A percentile compares a stretch with the other conserved stretches of the same genome.
These are phyloP conservation scores for Onygenales sp. DNA, from an alignment of 2,329 filamentous ascomycete species.

Conservation along the genomic window DNA sequence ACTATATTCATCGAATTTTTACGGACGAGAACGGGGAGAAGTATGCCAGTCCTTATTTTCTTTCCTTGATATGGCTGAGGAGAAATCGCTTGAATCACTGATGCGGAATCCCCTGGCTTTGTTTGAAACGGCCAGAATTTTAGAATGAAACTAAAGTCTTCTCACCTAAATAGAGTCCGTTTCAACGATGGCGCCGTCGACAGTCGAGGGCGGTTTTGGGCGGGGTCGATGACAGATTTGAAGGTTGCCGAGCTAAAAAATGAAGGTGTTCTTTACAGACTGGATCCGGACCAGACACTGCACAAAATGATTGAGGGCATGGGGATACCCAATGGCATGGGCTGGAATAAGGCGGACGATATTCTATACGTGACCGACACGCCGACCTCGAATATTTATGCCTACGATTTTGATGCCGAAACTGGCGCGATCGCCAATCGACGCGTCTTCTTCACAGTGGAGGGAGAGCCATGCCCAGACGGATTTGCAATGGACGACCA, in stretches of 20 bases:
- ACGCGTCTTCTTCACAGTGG: conserved; percentile 64
- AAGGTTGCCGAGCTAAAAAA: conserved; percentile 43
- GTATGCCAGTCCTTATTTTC: conserved; percentile 11
- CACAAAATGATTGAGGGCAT: conserved; percentile 54
- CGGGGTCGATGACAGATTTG: conserved; percentile 79
- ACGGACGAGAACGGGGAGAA: conserved; percentile 36
- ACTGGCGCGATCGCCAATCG: conserved; percentile 58
- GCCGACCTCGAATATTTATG: conserved; percentile 58
- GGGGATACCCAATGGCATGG: conserved; percentile 75
- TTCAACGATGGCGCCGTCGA: conserved; percentile 79
- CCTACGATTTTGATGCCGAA: conserved; percentile 61
- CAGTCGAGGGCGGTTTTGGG: conserved; percentile 71
- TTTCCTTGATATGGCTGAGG: background rate
- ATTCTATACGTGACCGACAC: conserved; percentile 81
- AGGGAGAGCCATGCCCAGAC: conserved; percentile 58
- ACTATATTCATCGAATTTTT: conserved; percentile 51
- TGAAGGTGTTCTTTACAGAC: conserved; percentile 63
- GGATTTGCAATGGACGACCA: conserved; percentile 76
- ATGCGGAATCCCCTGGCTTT: conserved; percentile 23
- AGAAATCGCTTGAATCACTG: conserved; percentile 15
- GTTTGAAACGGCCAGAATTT: background rate
- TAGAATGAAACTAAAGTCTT: too few relatives aligned
- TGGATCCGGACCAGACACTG: conserved; percentile 53
- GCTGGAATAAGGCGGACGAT: conserved; percentile 64
- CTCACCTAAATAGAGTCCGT: conserved; percentile 35